Base-by-base conservation (phyloP, 2,329 filamentous ascomycete genomes). In the Diplodia seriata region DNA sequence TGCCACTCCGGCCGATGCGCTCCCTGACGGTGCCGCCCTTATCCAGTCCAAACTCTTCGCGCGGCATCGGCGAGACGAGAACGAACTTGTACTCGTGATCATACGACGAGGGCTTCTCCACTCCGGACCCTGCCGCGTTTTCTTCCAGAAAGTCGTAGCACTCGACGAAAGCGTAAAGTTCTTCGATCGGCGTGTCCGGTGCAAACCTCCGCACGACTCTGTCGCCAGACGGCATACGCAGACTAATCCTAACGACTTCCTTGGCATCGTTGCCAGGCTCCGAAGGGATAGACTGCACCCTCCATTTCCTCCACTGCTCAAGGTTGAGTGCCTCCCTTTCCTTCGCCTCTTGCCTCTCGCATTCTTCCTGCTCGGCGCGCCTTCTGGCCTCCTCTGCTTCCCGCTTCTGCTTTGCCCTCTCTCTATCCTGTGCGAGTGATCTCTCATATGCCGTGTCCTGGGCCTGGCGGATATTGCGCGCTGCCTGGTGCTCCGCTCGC, bases 391-490 rank as follows among this genome's bases (percentile, higher is more conserved):
- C 86, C 70, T 92, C 92, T 2, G 91, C 93, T 77, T 97, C 93
- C 61, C 87, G 87, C 76, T 87, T 88, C 76, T 90, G 87, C 38
- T 91, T 85, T 0, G 92, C 91, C 23, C 94, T 90, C 78, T 97
- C 94, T 49, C 94, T 86, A 79, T 99, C 95, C 69, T 89, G 88
- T 11, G 94, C 94, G 36, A 99, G 83, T 0, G 92, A 97, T 70
- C 93, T 88, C 80, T 99, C 94, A 78, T 99, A 99, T 0, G 95
- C 95, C 11, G 88, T 91, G 76, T 98, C 93, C 77, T 99, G 95
- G 78, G 97, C 89, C 69, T 91, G 87, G n/a, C 94, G 87, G 40
- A 99, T 83, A 73, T 83, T 91, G 55, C 94, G 86, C n/a, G 91
- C 87, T 2, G 92, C 89, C 76, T 96, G 89, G 72, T 97, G 92